Base-by-base conservation (phyloP, 805 yeast genomes). In the Wickerhamiella shivajii region DNA sequence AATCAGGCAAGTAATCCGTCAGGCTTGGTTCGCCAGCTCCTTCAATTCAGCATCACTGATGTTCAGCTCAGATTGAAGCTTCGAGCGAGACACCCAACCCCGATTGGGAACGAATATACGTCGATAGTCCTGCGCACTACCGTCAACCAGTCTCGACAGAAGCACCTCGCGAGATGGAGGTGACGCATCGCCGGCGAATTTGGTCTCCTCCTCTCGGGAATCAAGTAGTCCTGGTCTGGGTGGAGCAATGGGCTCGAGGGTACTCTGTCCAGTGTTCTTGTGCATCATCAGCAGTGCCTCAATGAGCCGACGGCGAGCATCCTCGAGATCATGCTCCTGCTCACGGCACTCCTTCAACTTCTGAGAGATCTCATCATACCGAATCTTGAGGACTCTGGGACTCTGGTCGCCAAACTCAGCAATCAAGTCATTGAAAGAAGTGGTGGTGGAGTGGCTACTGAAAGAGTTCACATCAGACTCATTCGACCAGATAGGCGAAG, bases 91-190 rank as follows among this genome's bases (percentile, higher is more conserved):
- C n/a, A 31, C 32, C 39, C 39, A 36, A 2, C 39, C 39, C 11
- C 39, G 27, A 11, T 35, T 35, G 7, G 39, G 39, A 6, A 36
- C 27, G 25, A 36, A 36, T 3, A 36, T 26, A 4, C 39, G 31
- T 6, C 39, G 21, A n/a, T 36, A 31, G 15, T 36, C 22, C 15
- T 31, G 31, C 3, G 25, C 28, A 14, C 27, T 18, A 16, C 35
- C 39, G 4, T 36, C 39, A 14, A 31, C 14, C 6, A 36, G 30
- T 2, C 39, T 27, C 12, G 27, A 7, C 10, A 36, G 5, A 9
- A 36, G 21, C 22, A 13, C 15, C 23, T 36, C 32, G 7, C 35
- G 24, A 6, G 35, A 18, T 6, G 34, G 34, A 5, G 34, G 34
- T 5, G n/a, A 5, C 11, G 6, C 18, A n/a, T 20, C 32, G 8